phyloP scores from a whole-genome alignment of 352 stramenopile species.

The Pythium sp. region DNA sequence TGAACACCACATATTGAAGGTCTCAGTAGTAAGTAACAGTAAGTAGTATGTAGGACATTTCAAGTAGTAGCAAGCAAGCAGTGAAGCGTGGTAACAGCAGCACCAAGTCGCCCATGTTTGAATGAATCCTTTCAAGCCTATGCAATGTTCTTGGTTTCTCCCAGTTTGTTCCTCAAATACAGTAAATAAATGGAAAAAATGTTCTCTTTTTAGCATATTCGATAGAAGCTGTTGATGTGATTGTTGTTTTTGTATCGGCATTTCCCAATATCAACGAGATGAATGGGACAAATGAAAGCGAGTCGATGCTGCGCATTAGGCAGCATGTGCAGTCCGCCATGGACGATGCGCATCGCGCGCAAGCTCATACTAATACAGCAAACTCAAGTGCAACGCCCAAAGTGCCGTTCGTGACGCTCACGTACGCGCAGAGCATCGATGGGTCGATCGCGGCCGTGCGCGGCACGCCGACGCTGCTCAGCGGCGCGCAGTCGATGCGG shows the following conservation, averaged over 20 bases:
- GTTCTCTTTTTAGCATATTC: neutral
- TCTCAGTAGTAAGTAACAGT: neutral
- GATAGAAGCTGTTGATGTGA: neutral
- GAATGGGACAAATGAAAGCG: neutral
- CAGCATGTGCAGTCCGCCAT: slow-evolving; percentile 11
- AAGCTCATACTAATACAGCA: neutral
- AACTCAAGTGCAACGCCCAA: neutral
- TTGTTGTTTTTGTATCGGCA: neutral
- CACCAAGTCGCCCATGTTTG: neutral
- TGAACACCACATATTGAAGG: neutral
- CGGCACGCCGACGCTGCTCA: slow-evolving; percentile 70
- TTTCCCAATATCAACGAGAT: neutral
- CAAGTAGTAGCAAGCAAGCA: neutral
- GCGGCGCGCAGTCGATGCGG: slow-evolving; percentile 63
- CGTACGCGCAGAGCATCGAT: slow-evolving; percentile 90
- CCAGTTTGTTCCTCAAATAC: neutral
- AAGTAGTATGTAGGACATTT: neutral
- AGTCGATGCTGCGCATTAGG: slow-evolving; percentile 4
- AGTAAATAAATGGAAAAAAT: neutral
- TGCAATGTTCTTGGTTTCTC: neutral
- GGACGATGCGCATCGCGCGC: neutral
- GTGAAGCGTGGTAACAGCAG: neutral
- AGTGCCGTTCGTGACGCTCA: slow-evolving; percentile 69
- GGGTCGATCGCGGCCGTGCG: slow-evolving; percentile 68
- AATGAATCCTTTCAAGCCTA: neutral